A percentile compares a stretch with the other conserved stretches of the same genome.
Evolutionary conservation across 768 basidiomycete species (phyloP).

Genomic region (Rhizopogon rudus): DNA sequence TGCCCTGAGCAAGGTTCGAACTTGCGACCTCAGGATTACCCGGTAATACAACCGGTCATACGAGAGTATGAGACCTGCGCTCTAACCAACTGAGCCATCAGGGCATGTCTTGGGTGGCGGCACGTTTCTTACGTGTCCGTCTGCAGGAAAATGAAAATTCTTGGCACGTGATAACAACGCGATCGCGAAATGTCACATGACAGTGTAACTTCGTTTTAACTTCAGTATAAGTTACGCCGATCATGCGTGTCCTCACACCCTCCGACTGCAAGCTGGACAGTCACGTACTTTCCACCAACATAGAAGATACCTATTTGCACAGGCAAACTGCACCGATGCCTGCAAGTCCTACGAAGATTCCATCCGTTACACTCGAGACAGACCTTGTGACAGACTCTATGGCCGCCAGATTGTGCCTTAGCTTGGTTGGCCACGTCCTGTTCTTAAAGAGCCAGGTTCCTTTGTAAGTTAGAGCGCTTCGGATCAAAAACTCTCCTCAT

Average conservation of each 20-base stretch:
- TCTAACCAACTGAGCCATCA: constrained; percentile 51
- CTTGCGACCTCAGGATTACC: constrained; percentile 57
- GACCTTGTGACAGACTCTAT: constrained; percentile 50
- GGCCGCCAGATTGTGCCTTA: constrained; percentile 60
- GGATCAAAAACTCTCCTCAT: background rate
- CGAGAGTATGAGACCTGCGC: constrained; percentile 47
- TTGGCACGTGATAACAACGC: background rate
- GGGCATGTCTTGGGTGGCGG: constrained; percentile 2
- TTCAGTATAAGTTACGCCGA: background rate
- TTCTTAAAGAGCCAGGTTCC: constrained; percentile 79
- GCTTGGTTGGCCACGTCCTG: constrained; percentile 62
- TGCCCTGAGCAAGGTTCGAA: constrained; percentile 57
- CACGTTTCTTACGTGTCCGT: too few relatives aligned
- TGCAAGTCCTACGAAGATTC: constrained; percentile 21
- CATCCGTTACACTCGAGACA: constrained; percentile 41
- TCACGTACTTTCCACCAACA: too few relatives aligned
- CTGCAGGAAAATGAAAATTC: background rate
- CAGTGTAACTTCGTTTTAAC: too few relatives aligned
- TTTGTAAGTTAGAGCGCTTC: constrained; percentile 46
- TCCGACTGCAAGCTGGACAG: background rate
- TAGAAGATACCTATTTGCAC: background rate
- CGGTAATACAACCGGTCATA: constrained; percentile 24
- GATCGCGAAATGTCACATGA: background rate
- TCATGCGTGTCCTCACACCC: background rate
- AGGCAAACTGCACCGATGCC: background rate